These are phyloP conservation scores for Coemansia sp. DNA, from an alignment of 192 early-diverging fungal species.

Conservation along the genomic window DNA sequence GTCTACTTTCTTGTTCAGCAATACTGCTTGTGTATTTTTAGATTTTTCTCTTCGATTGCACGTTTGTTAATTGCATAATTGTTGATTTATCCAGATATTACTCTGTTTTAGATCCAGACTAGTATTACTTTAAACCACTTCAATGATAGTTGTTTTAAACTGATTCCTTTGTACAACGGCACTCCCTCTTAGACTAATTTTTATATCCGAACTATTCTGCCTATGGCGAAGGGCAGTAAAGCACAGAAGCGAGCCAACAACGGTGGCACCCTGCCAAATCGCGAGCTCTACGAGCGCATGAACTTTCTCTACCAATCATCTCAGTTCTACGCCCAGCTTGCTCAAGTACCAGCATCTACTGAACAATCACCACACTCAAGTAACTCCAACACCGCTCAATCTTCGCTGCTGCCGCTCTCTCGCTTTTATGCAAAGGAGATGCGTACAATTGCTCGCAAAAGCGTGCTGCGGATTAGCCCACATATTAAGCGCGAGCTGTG, in stretches of 20 bases:
- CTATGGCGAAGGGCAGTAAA: slow-evolving; percentile 9
- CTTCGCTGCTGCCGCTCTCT: slow-evolving; percentile 21
- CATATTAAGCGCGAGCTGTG: slow-evolving; percentile 42
- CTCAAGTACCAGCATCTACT: not conserved
- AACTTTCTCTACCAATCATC: slow-evolving; percentile 48
- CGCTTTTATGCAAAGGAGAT: slow-evolving; percentile 47
- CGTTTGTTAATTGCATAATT: not conserved
- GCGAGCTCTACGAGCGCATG: slow-evolving; percentile 46
- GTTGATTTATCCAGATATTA: not conserved
- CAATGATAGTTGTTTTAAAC: not conserved
- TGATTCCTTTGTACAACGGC: not conserved
- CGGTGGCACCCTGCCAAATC: slow-evolving; percentile 30
- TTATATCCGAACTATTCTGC: not conserved
- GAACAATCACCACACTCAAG: not conserved
- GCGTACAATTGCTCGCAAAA: slow-evolving; percentile 39
- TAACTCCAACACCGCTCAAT: slow-evolving; percentile 3
- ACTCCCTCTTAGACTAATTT: not conserved
- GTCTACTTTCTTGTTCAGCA: not conserved
- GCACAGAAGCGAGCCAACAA: slow-evolving; percentile 2
- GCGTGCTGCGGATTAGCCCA: slow-evolving; percentile 45
- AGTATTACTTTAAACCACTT: too few species aligned
- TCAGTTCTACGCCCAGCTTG: slow-evolving; percentile 23
- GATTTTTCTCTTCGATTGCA: not conserved
- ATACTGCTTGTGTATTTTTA: not conserved
- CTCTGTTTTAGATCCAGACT: not conserved